Conservation (phyloP, 495 filamentous ascomycete species). For the Aspergillus panamensis region DNA sequence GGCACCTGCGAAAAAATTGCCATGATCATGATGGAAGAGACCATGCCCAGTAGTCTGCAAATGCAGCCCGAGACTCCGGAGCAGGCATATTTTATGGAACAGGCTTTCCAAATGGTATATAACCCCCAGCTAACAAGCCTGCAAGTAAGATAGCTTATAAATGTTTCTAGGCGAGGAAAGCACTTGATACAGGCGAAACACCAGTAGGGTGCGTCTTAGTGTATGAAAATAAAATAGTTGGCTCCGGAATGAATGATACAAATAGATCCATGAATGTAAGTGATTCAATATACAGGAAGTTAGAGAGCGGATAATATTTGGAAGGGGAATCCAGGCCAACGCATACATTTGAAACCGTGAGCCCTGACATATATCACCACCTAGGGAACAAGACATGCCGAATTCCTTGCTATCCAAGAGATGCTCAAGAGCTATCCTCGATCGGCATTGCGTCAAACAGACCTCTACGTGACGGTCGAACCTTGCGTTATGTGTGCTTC, state of each 20-base stretch:
- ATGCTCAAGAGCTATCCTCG: constrained; percentile 55
- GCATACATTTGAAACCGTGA: neutral
- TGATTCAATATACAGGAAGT: neutral
- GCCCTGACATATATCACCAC: neutral
- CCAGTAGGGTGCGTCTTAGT: constrained; percentile 96
- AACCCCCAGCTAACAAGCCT: neutral
- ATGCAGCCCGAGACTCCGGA: constrained; percentile 19
- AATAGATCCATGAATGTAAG: constrained; percentile 75
- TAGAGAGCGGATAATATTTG: neutral
- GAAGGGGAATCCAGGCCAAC: neutral
- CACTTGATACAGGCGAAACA: constrained; percentile 80
- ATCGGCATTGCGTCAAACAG: constrained; percentile 62
- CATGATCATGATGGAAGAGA: neutral
- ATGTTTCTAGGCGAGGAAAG: constrained; percentile 62
- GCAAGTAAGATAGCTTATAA: constrained; percentile 11
- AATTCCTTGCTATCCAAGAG: constrained; percentile 77
- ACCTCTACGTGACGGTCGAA: constrained; percentile 94
- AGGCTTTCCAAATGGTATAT: constrained; percentile 64
- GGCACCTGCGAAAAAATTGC: neutral
- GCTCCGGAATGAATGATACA: constrained; percentile 90
- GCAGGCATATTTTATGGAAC: constrained; percentile 64
- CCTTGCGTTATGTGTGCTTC: constrained; percentile 98
- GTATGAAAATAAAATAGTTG: constrained; percentile 67
- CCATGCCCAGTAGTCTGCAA: neutral
- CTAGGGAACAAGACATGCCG: constrained; percentile 88